Evolutionary conservation across 1,284 basidiomycete species (phyloP).

Genomic region (Cryptococcus maquisensis): DNA sequence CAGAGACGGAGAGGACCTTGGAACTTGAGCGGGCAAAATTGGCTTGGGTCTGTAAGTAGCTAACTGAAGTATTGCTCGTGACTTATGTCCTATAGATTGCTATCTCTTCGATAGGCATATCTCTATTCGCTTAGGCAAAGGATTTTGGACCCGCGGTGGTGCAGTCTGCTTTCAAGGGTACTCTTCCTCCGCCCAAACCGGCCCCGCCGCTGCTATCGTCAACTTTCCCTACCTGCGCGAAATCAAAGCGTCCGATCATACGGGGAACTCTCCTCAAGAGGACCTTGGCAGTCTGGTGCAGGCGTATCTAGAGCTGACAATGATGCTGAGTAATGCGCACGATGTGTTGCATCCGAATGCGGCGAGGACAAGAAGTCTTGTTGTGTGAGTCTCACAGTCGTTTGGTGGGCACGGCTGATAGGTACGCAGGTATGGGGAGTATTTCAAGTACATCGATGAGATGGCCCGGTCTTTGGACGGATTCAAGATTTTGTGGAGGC

Average conservation of each 20-base stretch:
- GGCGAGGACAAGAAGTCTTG: slow-evolving; percentile 40
- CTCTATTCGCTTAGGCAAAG: slow-evolving; percentile 45
- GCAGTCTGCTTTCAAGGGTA: slow-evolving; percentile 47
- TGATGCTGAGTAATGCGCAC: slow-evolving; percentile 48
- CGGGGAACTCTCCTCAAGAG: slow-evolving; percentile 27
- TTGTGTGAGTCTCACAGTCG: slow-evolving; percentile 22
- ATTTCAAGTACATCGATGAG: slow-evolving; percentile 49
- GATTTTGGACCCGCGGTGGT: slow-evolving; percentile 49
- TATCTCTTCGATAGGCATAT: slow-evolving; percentile 48
- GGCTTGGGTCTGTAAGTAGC: slow-evolving; percentile 45
- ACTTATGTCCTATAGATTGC: slow-evolving; percentile 28
- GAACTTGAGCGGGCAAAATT: slow-evolving; percentile 43
- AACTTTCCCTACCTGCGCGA: slow-evolving; percentile 46
- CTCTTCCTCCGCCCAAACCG: slow-evolving; percentile 43
- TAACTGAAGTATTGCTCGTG: slow-evolving; percentile 1
- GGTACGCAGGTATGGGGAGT: slow-evolving; percentile 32
- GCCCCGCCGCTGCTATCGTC: slow-evolving; percentile 38
- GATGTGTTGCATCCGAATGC: slow-evolving; percentile 47
- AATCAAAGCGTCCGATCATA: slow-evolving; percentile 13
- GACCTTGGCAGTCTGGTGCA: slow-evolving; percentile 45
- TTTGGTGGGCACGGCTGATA: neutral
- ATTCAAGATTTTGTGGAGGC: slow-evolving; percentile 43
- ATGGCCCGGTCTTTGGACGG: slow-evolving; percentile 43
- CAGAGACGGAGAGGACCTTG: slow-evolving; percentile 34
- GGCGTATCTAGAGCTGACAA: slow-evolving; percentile 47